Evolutionary conservation across 805 yeast genomes (phyloP).

Genomic region (Candida alai): DNA sequence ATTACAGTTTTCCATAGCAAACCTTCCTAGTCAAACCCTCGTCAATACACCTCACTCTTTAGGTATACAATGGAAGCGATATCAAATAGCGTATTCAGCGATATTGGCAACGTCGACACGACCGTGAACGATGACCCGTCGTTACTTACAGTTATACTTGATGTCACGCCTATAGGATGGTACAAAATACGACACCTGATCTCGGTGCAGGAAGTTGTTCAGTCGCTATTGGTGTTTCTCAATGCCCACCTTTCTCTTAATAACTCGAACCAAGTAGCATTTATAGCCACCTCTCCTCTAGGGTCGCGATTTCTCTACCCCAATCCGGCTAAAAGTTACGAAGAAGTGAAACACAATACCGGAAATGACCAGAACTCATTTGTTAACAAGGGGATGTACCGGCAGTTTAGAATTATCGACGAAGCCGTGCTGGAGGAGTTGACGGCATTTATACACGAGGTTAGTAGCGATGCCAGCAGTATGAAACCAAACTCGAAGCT

Average conservation of each 20-base stretch:
- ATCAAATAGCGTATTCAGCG: slow-evolving; percentile 53
- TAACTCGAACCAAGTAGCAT: slow-evolving; percentile 78
- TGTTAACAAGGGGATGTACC: slow-evolving; percentile 65
- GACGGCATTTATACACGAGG: slow-evolving; percentile 26
- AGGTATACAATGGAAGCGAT: slow-evolving; percentile 69
- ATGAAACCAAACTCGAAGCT: slow-evolving; percentile 47
- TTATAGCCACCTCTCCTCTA: slow-evolving; percentile 68
- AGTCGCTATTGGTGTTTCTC: slow-evolving; percentile 67
- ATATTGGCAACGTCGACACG: slow-evolving; percentile 23
- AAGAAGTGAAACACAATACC: slow-evolving; percentile 9
- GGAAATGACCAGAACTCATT: slow-evolving; percentile 14
- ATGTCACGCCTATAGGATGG: slow-evolving; percentile 75
- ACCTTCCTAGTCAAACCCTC: no score
- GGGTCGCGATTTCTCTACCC: slow-evolving; percentile 77
- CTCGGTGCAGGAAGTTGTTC: slow-evolving; percentile 55
- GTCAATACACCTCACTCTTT: no score
- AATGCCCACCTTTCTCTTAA: slow-evolving; percentile 87
- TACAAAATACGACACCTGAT: slow-evolving; percentile 40
- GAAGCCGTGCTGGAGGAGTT: slow-evolving; percentile 64
- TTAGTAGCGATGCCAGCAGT: slow-evolving; percentile 16
- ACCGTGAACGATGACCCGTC: slow-evolving; percentile 55
- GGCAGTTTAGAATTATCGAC: slow-evolving; percentile 79
- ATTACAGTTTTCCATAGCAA: no score
- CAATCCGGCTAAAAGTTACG: slow-evolving; percentile 20
- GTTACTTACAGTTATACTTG: slow-evolving; percentile 71